Percentiles rank a stretch among this genome's conserved stretches.
phyloP scores from a whole-genome alignment of 176 grass and related monocot genomes.

The Aegilops bicornis region DNA sequence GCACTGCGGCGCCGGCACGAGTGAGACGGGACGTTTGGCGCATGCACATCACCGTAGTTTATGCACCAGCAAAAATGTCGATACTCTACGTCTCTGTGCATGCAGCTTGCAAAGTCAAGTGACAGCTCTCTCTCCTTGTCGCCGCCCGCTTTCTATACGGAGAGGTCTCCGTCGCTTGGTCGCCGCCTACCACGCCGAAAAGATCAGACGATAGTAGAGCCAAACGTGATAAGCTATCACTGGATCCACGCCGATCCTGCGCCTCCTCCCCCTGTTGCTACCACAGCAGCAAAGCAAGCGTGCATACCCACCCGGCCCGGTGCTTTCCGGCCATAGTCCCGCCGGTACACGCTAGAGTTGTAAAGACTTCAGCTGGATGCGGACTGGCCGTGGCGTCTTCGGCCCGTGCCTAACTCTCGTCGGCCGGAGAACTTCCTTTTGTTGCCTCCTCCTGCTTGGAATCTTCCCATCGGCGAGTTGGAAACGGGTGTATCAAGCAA shows the following conservation, averaged over 20 bases:
- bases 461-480: neutral
- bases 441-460: constrained; percentile 5
- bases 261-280: too few relatives aligned
- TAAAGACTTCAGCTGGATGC: neutral
- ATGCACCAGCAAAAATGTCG: neutral
- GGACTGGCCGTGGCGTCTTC: neutral
- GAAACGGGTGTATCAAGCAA: neutral
- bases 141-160: neutral
- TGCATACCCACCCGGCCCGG: neutral
- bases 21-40: neutral
- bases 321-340: neutral
- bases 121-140: neutral
- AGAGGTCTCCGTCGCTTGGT: neutral
- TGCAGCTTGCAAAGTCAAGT: neutral
- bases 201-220: neutral
- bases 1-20: neutral
- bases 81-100: neutral
- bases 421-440: constrained; percentile 3
- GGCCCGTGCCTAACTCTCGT: constrained; percentile 3
- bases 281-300: neutral
- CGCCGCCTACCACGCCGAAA: neutral
- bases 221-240: constrained; percentile 58
- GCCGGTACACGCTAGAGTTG: neutral
- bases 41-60: neutral
- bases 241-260: constrained; percentile 24